These are phyloP conservation scores for Talaromyces sp. DNA, from an alignment of 2,329 filamentous ascomycete species.

Conservation along the genomic window DNA sequence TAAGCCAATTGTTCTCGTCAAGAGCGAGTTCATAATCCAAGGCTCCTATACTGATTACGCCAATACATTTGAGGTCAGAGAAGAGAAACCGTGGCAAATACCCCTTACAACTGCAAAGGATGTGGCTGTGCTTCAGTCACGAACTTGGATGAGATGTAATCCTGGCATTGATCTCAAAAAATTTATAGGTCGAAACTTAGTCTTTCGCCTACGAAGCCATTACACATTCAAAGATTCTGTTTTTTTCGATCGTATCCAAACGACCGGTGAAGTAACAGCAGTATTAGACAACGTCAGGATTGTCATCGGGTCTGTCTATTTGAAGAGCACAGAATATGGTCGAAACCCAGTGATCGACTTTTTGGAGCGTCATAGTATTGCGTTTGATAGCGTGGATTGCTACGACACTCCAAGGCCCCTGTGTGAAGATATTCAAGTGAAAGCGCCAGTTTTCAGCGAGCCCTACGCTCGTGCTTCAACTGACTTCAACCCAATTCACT, in stretches of 20 bases:
- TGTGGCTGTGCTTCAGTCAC: conserved; percentile 86
- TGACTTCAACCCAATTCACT: conserved; percentile 98
- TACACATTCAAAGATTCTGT: background rate
- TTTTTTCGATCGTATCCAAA: background rate
- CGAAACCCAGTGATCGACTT: background rate
- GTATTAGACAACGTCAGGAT: background rate
- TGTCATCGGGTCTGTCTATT: background rate
- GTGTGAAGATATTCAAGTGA: conserved; percentile 76
- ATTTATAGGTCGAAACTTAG: conserved; percentile 77
- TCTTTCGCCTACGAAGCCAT: conserved; percentile 61
- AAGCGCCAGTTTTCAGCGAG: conserved; percentile 94
- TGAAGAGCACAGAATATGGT: background rate
- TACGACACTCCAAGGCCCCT: conserved; percentile 44
- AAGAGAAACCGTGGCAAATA: conserved; percentile 89
- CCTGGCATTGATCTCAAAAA: conserved; percentile 69
- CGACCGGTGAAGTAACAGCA: background rate
- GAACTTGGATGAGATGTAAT: conserved; percentile 94
- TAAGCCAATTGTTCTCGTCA: conserved; percentile 92
- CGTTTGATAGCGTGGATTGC: background rate
- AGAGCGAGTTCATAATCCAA: conserved; percentile 95
- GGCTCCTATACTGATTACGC: conserved; percentile 88
- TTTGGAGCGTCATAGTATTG: background rate
- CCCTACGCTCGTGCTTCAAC: conserved; percentile 96
- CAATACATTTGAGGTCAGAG: conserved; percentile 98
- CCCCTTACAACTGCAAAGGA: conserved; percentile 83